Base-by-base conservation (phyloP, 495 filamentous ascomycete genomes). In the Penicillium cataractarum region DNA sequence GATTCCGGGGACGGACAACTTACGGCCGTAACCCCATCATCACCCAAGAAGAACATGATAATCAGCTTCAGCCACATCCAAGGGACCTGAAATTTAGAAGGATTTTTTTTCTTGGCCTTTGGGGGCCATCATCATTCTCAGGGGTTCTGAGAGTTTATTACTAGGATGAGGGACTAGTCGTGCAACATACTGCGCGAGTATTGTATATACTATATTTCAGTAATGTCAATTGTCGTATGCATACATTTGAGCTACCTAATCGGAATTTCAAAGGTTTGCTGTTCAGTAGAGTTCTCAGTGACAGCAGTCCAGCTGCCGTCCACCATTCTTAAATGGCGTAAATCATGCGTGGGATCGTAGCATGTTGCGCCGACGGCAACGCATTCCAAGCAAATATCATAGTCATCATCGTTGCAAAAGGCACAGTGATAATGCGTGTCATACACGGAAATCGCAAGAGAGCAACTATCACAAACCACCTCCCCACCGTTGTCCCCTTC, bases 381-480 rank as follows among this genome's bases (percentile, higher is more conserved):
- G 35, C 62, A 64, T 48, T 60, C 62, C 51, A 60, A 22, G 24
- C 57, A 60, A 5, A 65, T 33, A 26, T 60, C 57, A n/a, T 35
- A 65, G 35, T 65, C 15, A 29, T 32, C 33, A 6, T 46, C 24
- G 15, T 27, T 15, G 26, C 62, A 65, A 22, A 57, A n/a, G 3
- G 17, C 27, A 37, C 62, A 65, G 44, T 65, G 57, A 12, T 40
- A 60, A 33, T 56, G 33, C 9, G 21, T 60, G 31, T 65, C 62
- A 33, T 33, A 46, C 1, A 13, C 3, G 24, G 54, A 44, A 24
- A 62, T 50, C 1, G 15, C 15, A n/a, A 55, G 19, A 21, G 13
- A 8, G 24, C 62, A 60, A 17, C 51, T 13, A 57, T 60, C 62
- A 42, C 62, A 56, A 8, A 21, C 33, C 21, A 35, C 31, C 6